Conservation (phyloP, 768 basidiomycete species). For the Mycena sanguinolenta region DNA sequence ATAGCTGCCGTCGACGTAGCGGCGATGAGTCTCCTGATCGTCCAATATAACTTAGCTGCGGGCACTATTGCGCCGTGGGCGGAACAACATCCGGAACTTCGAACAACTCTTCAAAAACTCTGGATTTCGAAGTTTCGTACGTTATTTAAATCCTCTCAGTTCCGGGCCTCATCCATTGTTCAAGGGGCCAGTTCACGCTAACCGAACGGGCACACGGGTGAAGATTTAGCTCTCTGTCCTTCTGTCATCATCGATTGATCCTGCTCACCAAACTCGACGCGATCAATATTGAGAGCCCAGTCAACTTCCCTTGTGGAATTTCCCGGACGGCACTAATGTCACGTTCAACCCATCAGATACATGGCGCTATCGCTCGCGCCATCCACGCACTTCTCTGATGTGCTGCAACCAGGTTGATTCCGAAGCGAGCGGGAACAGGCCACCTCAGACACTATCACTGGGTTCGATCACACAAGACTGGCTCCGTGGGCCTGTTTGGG, state of each 20-base stretch:
- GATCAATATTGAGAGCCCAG: constrained; percentile 38
- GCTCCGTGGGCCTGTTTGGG: background rate
- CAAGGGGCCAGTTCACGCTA: too few species aligned
- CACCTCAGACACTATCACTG: background rate
- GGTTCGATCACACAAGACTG: constrained; percentile 11
- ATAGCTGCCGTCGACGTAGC: constrained; percentile 46
- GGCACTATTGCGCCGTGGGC: constrained; percentile 46
- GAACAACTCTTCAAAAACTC: constrained; percentile 43
- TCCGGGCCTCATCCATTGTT: too few species aligned
- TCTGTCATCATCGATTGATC: too few species aligned
- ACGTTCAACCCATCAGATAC: background rate
- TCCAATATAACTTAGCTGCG: constrained; percentile 50
- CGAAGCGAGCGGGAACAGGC: background rate
- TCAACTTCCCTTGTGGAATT: background rate
- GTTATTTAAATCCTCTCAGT: background rate
- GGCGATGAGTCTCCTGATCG: constrained; percentile 44
- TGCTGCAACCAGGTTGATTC: background rate
- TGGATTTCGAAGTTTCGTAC: constrained; percentile 44
- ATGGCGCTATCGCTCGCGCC: background rate
- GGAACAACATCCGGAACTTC: constrained; percentile 40
- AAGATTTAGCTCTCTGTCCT: too few species aligned
- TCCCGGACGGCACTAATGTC: background rate
- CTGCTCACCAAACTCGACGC: constrained; percentile 38
- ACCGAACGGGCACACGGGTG: too few species aligned
- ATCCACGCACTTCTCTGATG: background rate